Conservation (phyloP, 805 yeast genomes). For the Yarrowia deformans region DNA sequence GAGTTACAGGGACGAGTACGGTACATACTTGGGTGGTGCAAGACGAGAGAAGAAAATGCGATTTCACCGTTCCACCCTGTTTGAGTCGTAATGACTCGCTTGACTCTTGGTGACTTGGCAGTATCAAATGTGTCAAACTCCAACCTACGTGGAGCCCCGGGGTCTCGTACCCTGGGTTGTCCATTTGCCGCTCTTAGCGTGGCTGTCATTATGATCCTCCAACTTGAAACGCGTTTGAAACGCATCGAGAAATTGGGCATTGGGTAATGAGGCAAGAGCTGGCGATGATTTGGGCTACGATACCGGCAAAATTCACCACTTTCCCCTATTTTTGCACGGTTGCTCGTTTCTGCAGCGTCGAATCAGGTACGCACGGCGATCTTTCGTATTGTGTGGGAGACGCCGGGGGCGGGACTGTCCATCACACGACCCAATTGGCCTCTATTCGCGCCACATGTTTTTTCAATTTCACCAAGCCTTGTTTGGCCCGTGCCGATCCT, state of each 20-base stretch:
- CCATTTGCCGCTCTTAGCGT: background rate
- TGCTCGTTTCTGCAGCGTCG: background rate
- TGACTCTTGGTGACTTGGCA: no score
- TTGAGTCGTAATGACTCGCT: no score
- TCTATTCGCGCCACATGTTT: conserved; percentile 3
- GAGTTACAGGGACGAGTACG: no score
- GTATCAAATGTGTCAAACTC: background rate
- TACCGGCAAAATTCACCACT: no score
- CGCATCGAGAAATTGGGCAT: background rate
- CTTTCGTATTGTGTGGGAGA: background rate
- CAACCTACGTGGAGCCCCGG: conserved; percentile 1
- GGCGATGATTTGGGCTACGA: background rate
- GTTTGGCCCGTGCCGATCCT: conserved; percentile 1
- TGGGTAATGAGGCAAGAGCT: conserved; percentile 2
- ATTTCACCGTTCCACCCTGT: no score
- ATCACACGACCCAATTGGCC: conserved; percentile 13
- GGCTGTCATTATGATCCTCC: conserved; percentile 10
- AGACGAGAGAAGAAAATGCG: no score
- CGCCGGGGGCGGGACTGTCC: no score
- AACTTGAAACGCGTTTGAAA: conserved; percentile 12
- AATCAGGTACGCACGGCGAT: conserved; percentile 9
- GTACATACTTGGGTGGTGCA: no score
- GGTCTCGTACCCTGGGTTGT: background rate
- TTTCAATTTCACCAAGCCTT: background rate
- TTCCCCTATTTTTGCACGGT: no score